Conservation (phyloP, 495 filamentous ascomycete genomes). For the Neurospora sp. region DNA sequence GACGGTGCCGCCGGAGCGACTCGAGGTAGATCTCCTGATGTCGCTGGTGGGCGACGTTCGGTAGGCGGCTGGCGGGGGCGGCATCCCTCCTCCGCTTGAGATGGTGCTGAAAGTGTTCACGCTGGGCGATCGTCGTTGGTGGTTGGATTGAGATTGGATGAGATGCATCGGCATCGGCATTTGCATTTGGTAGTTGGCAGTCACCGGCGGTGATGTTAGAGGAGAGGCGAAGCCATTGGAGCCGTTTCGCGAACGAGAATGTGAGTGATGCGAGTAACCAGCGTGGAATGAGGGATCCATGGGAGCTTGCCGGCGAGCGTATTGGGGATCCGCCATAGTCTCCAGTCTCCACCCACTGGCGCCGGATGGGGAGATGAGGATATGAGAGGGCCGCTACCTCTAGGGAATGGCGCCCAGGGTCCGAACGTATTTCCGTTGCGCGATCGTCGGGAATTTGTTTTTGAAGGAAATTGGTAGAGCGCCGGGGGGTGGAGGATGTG, state of each 20-base stretch:
- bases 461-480: neutral
- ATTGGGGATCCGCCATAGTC: constrained; percentile 18
- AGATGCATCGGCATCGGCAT: constrained; percentile 16
- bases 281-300: constrained; percentile 25
- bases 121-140: constrained; percentile 58
- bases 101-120: constrained; percentile 64
- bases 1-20: constrained; percentile 54
- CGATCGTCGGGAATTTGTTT: neutral
- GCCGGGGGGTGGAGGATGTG: neutral
- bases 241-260: neutral
- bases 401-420: neutral
- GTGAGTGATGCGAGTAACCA: constrained; percentile 30
- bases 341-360: constrained; percentile 6
- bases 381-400: neutral
- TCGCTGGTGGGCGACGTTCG: constrained; percentile 44
- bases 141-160: constrained; percentile 26
- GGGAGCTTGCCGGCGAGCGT: constrained; percentile 20
- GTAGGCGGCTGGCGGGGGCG: constrained; percentile 33
- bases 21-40: constrained; percentile 65
- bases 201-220: constrained; percentile 3
- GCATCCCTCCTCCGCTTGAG: constrained; percentile 39
- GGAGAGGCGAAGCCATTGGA: neutral
- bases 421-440: neutral
- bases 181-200: constrained; percentile 6
- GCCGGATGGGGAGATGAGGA: constrained; percentile 5